Base-by-base conservation (phyloP, 805 yeast genomes). In the Candida rishiriensis region DNA sequence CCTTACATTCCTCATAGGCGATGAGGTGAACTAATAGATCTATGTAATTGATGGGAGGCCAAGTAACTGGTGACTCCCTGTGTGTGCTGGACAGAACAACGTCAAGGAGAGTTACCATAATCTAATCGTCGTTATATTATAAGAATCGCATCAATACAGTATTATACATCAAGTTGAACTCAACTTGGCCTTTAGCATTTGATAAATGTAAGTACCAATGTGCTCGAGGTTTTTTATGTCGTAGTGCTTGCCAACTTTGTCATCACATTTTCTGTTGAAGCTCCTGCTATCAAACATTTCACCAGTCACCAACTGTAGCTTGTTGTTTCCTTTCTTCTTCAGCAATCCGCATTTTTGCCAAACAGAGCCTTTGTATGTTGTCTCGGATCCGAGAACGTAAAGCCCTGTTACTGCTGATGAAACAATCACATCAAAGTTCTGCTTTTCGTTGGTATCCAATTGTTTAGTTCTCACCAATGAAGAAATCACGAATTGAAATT, bases 391-490 rank as follows among this genome's bases (percentile, higher is more conserved):
- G 26, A 55, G 31, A 11, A 49, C 40, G 26, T 43, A 52, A 11
- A 52, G 28, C 7, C 53, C 52, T 9, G 36, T 39, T 13, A 36
- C 36, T 14, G 39, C 39, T 43, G 57, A 16, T 57, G 57, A 49
- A 10, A 36, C n/a, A 8, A 50, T 30, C n/a, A 21, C 34, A 3
- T 21, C 28, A 16, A 40, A 26, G 8, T 16, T 18, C 5, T 10
- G 21, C 48, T 48, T 40, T 51, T 38, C 29, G 54, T 47, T 61
- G 39, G 33, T 41, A 30, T 35, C 69, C 58, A 41, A 50, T 17
- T 29, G 42, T 18, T 37, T 48, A 21, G 74, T 66, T 14, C 65
- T 59, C 16, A 65, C 71, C 33, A 66, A 48, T 9, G 73, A 68
- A 10, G 65, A 47, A 34, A 73, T 57, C 15, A 64, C 56, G 45